Evolutionary conservation across 2,329 filamentous ascomycete species (phyloP), one percentile per base, ranked within the genome.

Genomic region (Colletotrichum sp.): DNA sequence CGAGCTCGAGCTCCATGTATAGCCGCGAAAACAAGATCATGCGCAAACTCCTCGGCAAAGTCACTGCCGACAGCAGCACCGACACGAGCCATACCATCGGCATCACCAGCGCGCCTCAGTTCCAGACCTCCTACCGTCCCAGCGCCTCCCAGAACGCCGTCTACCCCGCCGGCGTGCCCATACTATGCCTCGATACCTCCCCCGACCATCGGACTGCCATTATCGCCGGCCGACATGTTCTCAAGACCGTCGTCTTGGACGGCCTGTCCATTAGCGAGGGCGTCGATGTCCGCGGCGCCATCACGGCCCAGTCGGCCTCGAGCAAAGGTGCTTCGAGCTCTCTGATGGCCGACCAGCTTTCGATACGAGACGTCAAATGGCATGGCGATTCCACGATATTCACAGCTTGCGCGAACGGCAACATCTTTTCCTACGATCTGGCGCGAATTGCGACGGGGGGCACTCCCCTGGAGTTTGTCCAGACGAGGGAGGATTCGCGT

Each of bases 361-460:
- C 91, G 44, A 92, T 93, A 77, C 89, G 90, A 78, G 90, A 92
- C 76, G 91, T 92, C 66, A 91, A 91, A 80, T 91, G 91, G 88
- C 86, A 89, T 34, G 86, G 85, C 72, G 87, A 88, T 77, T 87
- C 88, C 16, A 89, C 87, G 48, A 88, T 93, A 70, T 91, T 92
- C 78, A 93, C 92, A 0, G 92, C 92, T 4, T 92, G 91, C 80
- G 89, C 90, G 66, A 91, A 90, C 76, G 92, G 92, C 79, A 91
- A 91, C 82, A 92, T 93, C 78, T 93, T 93, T 76, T 87, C 90
- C 75, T 93, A 93, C 79, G 91, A 93, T 81, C 81, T 93, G 22
- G 86, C 86, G 55, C 88, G 89, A 25, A 79, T 90, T 12, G 87
- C 88, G 2, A 81, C 85, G 3, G 86, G 85, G 4, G 83, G 84